Conservation (phyloP, 2,329 filamentous ascomycete genomes). For the Aspergillus glaucus region DNA sequence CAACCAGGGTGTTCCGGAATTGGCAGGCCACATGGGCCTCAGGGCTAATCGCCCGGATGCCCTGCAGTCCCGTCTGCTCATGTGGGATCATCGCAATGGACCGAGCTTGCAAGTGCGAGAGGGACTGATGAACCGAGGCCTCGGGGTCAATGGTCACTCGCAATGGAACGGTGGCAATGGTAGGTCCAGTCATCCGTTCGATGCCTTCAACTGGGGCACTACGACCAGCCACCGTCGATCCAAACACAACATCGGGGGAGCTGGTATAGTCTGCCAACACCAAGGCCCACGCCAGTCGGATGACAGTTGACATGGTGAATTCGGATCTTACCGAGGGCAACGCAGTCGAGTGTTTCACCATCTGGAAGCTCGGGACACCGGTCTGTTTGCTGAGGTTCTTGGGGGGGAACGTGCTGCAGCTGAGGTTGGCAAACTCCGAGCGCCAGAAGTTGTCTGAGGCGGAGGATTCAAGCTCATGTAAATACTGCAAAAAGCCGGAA, state of each 20-base stretch:
- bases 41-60: neutral
- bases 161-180: constrained; percentile 35
- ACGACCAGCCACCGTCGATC: constrained; percentile 33
- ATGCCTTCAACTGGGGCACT: constrained; percentile 32
- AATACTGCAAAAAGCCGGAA: neutral
- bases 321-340: too few relatives aligned
- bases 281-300: constrained; percentile 34
- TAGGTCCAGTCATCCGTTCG: constrained; percentile 33
- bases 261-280: constrained; percentile 27
- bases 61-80: neutral
- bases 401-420: neutral
- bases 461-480: neutral
- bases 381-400: neutral
- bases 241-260: constrained; percentile 34
- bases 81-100: neutral
- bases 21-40: neutral
- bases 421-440: neutral
- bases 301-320: constrained; percentile 18
- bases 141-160: constrained; percentile 13
- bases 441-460: neutral
- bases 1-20: neutral
- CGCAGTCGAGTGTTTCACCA: neutral
- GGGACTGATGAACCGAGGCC: too few relatives aligned
- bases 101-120: neutral
- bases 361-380: neutral